These are phyloP conservation scores for Paulownia fortunei DNA, from an alignment of 257 asterid genomes.

Conservation along the genomic window DNA sequence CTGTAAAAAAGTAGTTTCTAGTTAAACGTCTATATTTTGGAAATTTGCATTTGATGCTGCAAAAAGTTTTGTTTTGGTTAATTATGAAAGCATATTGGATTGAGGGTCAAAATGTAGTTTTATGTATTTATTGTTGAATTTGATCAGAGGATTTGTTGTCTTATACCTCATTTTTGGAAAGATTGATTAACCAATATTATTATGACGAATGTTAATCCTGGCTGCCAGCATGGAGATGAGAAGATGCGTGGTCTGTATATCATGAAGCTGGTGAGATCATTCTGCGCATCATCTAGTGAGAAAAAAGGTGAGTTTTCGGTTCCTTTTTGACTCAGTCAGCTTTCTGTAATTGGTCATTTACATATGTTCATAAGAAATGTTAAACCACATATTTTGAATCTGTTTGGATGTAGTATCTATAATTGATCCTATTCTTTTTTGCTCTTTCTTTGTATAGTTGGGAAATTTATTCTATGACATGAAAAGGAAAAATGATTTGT, in stretches of 20 bases:
- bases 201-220: conserved; percentile 32
- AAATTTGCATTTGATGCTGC: conserved; percentile 13
- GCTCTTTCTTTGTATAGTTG: not conserved
- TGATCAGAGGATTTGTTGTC: not conserved
- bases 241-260: conserved; percentile 81
- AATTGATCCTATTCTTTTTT: not conserved
- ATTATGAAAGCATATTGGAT: not conserved
- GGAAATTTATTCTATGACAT: not conserved
- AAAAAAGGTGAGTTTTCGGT: conserved; percentile 43
- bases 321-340: conserved; percentile 28
- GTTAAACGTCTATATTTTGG: not conserved
- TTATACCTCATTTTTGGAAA: conserved; percentile 3
- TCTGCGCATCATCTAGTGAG: conserved; percentile 73
- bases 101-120: not conserved
- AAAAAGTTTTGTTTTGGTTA: not conserved
- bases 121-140: not conserved
- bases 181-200: conserved; percentile 11
- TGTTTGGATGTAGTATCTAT: not conserved
- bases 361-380: not conserved
- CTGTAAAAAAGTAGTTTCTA: not conserved
- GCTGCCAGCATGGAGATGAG: conserved; percentile 71
- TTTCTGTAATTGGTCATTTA: not conserved
- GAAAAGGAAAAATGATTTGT: not conserved
- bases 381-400: not conserved
- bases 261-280: conserved; percentile 93